These are phyloP conservation scores for Ciborinia camelliae DNA, from an alignment of 2,329 filamentous ascomycete species.

Conservation along the genomic window DNA sequence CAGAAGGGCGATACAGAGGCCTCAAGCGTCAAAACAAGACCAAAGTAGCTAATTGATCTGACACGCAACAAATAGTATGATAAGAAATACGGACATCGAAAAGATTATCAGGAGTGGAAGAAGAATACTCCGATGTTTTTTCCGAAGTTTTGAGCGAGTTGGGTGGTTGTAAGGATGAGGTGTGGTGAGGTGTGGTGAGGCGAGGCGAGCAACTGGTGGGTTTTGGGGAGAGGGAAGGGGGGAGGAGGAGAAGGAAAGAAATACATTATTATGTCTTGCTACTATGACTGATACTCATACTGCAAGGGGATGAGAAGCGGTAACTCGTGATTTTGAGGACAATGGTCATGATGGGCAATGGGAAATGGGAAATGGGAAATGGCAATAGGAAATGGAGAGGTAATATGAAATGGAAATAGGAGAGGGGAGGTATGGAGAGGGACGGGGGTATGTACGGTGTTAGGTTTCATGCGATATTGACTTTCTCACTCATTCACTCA, in stretches of 20 bases:
- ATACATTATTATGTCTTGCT: too few relatives aligned
- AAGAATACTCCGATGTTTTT: slow-evolving; percentile 61
- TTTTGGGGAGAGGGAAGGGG: background rate
- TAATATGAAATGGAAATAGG: background rate
- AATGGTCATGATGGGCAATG: too few relatives aligned
- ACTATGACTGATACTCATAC: too few relatives aligned
- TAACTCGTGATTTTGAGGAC: too few relatives aligned
- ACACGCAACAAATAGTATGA: slow-evolving; percentile 48
- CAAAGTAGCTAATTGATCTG: background rate
- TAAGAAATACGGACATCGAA: slow-evolving; percentile 57
- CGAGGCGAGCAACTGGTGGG: too few relatives aligned
- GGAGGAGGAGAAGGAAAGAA: background rate
- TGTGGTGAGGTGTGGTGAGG: background rate
- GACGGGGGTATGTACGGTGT: too few relatives aligned
- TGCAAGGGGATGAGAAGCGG: too few relatives aligned
- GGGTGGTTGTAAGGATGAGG: background rate
- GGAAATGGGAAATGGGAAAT: too few relatives aligned
- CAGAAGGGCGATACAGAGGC: background rate
- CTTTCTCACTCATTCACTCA: background rate
- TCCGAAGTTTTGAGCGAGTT: slow-evolving; percentile 50
- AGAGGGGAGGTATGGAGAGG: background rate
- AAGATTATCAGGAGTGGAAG: slow-evolving; percentile 68
- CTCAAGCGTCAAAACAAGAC: background rate
- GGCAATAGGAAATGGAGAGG: too few relatives aligned
- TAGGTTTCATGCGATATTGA: background rate